Conservation (phyloP, 352 stramenopile species). For the Globisporangium yorkense region DNA sequence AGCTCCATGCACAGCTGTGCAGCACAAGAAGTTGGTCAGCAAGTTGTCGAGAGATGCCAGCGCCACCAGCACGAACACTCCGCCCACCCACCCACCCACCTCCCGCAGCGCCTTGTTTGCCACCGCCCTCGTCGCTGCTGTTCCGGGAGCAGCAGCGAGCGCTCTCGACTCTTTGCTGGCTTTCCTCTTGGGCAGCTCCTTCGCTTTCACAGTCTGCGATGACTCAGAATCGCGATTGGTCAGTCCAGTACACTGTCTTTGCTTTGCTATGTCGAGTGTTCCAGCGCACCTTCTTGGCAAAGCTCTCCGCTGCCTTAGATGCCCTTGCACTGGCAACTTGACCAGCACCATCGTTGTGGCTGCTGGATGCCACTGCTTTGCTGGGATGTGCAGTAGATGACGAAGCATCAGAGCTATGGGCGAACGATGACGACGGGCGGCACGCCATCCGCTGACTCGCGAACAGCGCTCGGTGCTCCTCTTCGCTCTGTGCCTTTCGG, state of each 20-base stretch:
- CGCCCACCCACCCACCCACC: not conserved
- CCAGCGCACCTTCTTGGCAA: not conserved
- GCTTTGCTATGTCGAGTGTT: not conserved
- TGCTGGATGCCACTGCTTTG: not conserved
- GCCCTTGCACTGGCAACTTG: not conserved
- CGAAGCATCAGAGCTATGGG: slow-evolving; percentile 2
- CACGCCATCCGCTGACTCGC: not conserved
- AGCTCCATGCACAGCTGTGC: slow-evolving; percentile 15
- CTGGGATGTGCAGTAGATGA: slow-evolving; percentile 1
- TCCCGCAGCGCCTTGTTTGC: slow-evolving; percentile 12
- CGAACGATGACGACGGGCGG: not conserved
- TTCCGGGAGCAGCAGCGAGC: not conserved
- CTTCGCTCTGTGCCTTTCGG: slow-evolving; percentile 12
- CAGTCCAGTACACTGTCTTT: not conserved
- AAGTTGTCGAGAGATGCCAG: not conserved
- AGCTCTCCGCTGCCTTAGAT: not conserved
- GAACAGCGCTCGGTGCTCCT: slow-evolving; percentile 9
- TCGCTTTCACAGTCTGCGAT: slow-evolving; percentile 1
- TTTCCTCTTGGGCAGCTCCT: slow-evolving; percentile 3
- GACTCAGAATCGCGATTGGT: not conserved
- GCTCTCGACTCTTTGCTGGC: not conserved
- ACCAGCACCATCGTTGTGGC: not conserved
- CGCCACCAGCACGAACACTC: too few species aligned
- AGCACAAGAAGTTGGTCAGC: not conserved
- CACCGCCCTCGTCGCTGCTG: not conserved